Conservation (phyloP, 805 yeast species). For the Myxozyma lipomycoides region DNA sequence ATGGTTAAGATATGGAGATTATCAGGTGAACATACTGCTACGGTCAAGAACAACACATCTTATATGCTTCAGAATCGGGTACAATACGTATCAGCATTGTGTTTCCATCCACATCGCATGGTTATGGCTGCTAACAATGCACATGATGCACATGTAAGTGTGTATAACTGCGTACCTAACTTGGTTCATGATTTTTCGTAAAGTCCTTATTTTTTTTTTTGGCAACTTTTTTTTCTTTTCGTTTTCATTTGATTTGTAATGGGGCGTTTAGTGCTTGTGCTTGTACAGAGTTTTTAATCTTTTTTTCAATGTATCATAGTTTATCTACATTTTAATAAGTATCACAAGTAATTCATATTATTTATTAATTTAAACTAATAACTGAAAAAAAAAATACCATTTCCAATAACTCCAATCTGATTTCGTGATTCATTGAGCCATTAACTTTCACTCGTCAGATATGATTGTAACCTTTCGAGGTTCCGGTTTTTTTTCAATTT, state of each 20-base stretch:
- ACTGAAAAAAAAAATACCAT: not conserved
- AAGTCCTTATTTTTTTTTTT: not conserved
- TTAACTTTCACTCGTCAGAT: constrained; percentile 5
- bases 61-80: constrained; percentile 37
- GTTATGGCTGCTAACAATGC: constrained; percentile 80
- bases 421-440: too few species aligned
- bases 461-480: constrained; percentile 7
- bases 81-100: constrained; percentile 58
- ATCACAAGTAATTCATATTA: not conserved
- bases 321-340: not conserved
- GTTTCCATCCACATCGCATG: constrained; percentile 93
- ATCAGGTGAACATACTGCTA: constrained; percentile 66
- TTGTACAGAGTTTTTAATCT: too few species aligned
- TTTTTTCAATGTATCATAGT: not conserved
- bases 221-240: not conserved
- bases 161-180: constrained; percentile 43
- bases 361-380: not conserved
- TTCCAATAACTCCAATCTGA: too few species aligned
- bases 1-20: constrained; percentile 80
- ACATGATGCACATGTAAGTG: constrained; percentile 67
- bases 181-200: constrained; percentile 21
- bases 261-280: too few species aligned
- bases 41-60: constrained; percentile 47
- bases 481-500: not conserved
- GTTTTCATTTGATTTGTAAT: not conserved